Conservation (phyloP, 2,329 filamentous ascomycete genomes). For the Metarhizium sp. region DNA sequence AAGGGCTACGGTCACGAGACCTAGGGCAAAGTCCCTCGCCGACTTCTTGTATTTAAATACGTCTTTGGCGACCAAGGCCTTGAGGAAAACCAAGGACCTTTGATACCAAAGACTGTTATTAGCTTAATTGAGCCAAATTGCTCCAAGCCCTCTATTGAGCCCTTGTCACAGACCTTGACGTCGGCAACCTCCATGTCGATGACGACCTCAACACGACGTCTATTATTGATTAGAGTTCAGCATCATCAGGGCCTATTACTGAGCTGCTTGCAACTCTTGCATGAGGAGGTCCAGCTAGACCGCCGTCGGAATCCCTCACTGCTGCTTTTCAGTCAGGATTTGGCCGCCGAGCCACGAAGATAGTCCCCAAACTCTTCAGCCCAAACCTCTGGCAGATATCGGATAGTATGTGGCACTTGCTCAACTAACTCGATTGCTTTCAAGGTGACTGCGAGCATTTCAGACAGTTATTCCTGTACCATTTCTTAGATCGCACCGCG, state of each 20-base stretch:
- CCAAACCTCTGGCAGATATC: not conserved
- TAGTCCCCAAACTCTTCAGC: not conserved
- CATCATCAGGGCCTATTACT: not conserved
- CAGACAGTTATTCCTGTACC: not conserved
- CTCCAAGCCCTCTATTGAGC: no score
- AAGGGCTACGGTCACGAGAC: no score
- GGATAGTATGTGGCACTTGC: not conserved
- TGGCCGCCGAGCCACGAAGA: not conserved
- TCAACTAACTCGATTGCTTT: not conserved
- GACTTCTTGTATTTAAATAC: no score
- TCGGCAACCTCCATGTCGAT: not conserved
- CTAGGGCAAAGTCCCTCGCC: no score
- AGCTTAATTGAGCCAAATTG: no score
- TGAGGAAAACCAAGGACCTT: no score
- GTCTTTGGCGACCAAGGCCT: no score
- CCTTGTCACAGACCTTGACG: not conserved
- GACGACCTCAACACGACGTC: not conserved
- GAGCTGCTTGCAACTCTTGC: not conserved
- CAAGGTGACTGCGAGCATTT: not conserved
- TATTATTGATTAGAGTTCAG: not conserved
- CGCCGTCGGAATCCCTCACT: not conserved
- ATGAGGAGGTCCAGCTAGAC: not conserved
- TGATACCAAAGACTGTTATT: no score
- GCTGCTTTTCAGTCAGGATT: not conserved
- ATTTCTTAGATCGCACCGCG: no score